A percentile compares a stretch with the other conserved stretches of the same genome.
Conservation (phyloP, 176 grass and related monocot species). For the Zizania latifolia region DNA sequence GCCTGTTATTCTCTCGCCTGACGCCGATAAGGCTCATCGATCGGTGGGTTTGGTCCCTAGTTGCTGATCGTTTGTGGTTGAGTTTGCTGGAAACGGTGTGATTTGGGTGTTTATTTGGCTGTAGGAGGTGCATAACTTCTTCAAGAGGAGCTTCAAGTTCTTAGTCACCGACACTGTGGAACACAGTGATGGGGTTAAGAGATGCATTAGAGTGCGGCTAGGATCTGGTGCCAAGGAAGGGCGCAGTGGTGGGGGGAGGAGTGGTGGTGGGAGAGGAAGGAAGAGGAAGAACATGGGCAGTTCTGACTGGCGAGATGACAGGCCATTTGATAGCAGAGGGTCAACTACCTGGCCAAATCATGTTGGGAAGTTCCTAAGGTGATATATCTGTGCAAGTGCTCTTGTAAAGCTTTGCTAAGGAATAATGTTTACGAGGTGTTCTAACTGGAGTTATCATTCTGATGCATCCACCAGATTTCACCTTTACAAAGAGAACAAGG, state of each 20-base stretch:
- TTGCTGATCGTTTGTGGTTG: background rate
- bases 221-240: slow-evolving; percentile 43
- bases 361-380: slow-evolving; percentile 90
- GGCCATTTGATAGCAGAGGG: slow-evolving; percentile 81
- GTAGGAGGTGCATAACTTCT: slow-evolving; percentile 86
- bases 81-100: background rate
- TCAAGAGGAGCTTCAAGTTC: slow-evolving; percentile 82
- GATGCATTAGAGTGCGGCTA: slow-evolving; percentile 67
- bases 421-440: background rate
- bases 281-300: slow-evolving; percentile 57
- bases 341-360: slow-evolving; percentile 57
- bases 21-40: slow-evolving; percentile 73
- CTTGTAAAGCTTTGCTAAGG: background rate
- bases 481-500: slow-evolving; percentile 96
- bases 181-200: slow-evolving; percentile 56
- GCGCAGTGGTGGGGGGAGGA: slow-evolving; percentile 25
- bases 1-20: slow-evolving; percentile 62
- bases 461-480: slow-evolving; percentile 56
- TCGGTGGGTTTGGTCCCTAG: slow-evolving; percentile 45
- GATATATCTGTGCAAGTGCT: background rate
- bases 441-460: slow-evolving; percentile 22
- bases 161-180: slow-evolving; percentile 88
- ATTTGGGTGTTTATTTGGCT: slow-evolving; percentile 8
- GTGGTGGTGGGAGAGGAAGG: slow-evolving; percentile 47
- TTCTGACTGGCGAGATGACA: slow-evolving; percentile 50